These are phyloP conservation scores for Stentor coeruleus DNA, from an alignment of 73 alveolate species.

Conservation along the genomic window DNA sequence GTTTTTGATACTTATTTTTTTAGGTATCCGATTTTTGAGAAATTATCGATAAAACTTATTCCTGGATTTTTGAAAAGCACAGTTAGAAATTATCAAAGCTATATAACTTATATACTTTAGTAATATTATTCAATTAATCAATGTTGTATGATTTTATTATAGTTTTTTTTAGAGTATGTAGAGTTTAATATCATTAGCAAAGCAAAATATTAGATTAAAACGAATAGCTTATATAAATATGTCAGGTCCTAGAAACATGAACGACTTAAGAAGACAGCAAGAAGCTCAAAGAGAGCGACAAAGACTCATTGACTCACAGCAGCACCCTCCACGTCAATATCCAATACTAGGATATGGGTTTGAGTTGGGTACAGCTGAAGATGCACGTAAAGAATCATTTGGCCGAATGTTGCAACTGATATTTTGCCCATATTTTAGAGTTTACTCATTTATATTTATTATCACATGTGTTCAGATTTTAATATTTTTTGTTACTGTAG, in stretches of 20 bases:
- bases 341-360: slow-evolving; percentile 26
- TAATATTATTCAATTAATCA: no score
- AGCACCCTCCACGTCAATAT: slow-evolving; percentile 17
- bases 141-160: no score
- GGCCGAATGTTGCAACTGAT: background rate
- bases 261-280: slow-evolving; percentile 7
- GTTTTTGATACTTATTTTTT: background rate
- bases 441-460: slow-evolving; percentile 10
- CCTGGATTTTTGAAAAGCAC: background rate
- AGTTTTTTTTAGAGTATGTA: no score
- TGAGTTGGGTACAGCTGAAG: slow-evolving; percentile 18
- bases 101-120: slow-evolving; percentile 8
- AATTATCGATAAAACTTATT: background rate
- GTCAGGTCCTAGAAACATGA: background rate
- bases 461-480: slow-evolving; percentile 5
- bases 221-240: no score
- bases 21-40: slow-evolving; percentile 18
- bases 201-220: no score
- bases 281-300: slow-evolving; percentile 5
- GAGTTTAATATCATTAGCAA: no score
- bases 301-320: background rate
- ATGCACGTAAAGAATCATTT: slow-evolving; percentile 26
- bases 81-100: background rate
- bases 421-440: slow-evolving; percentile 17
- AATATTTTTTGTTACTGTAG: background rate